These are phyloP conservation scores for Spathaspora sp. DNA, from an alignment of 1,139 yeast genomes.

Conservation along the genomic window DNA sequence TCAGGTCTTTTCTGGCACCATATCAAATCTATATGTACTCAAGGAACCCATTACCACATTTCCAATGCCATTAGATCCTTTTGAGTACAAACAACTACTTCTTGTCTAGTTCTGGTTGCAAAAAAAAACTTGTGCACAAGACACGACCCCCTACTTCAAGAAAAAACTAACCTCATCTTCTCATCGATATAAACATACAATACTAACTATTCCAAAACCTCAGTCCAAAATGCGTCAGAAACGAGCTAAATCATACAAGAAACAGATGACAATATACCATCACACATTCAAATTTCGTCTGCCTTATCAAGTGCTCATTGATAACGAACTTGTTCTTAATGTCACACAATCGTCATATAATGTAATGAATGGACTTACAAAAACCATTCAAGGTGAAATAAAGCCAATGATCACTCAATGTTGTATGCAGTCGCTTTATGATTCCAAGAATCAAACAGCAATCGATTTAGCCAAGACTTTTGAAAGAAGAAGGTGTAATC, in stretches of 20 bases:
- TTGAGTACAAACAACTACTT: not conserved
- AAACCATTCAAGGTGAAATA: constrained; percentile 82
- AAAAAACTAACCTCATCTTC: not conserved
- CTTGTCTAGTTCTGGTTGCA: not conserved
- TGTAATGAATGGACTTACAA: constrained; percentile 68
- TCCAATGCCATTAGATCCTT: not conserved
- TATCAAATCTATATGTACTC: no score
- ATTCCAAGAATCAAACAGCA: constrained; percentile 66
- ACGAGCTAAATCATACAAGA: constrained; percentile 90
- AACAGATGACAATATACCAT: constrained; percentile 82
- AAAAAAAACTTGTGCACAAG: not conserved
- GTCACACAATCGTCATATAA: constrained; percentile 71
- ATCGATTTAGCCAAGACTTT: constrained; percentile 76
- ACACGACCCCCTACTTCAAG: not conserved
- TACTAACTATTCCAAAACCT: no score
- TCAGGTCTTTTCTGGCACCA: no score
- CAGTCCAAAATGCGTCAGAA: constrained; percentile 76
- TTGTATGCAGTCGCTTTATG: constrained; percentile 83
- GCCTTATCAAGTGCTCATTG: constrained; percentile 88
- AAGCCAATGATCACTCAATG: constrained; percentile 98
- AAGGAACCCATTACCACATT: not conserved
- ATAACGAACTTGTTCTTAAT: constrained; percentile 70
- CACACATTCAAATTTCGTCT: constrained; percentile 90
- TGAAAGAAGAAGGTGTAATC: constrained; percentile 71
- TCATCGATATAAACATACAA: not conserved